Evolutionary conservation across 768 basidiomycete species (phyloP).

Genomic region (Phlegmacium glaucopus): DNA sequence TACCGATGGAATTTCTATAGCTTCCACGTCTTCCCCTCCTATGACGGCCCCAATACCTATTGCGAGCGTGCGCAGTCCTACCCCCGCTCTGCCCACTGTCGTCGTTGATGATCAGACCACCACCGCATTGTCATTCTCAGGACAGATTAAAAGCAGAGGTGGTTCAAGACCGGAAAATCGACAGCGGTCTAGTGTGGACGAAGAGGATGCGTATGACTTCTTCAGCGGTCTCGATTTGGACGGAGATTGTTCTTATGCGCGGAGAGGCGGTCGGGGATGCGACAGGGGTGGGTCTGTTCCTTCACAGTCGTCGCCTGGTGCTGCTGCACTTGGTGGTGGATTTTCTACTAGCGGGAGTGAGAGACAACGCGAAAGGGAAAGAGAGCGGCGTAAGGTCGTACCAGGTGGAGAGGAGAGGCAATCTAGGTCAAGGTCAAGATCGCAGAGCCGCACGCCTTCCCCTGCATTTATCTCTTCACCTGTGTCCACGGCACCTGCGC

Average conservation of each 20-base stretch:
- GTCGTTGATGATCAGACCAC: slow-evolving; percentile 7
- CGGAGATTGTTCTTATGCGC: slow-evolving; percentile 39
- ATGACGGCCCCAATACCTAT: neutral
- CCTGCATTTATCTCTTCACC: slow-evolving; percentile 23
- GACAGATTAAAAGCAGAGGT: slow-evolving; percentile 15
- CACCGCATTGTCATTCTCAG: neutral
- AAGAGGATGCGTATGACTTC: slow-evolving; percentile 51
- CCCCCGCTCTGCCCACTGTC: slow-evolving; percentile 2
- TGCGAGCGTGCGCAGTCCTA: neutral
- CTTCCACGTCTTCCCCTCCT: neutral
- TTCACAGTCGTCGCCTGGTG: neutral
- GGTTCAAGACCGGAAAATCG: slow-evolving; percentile 11
- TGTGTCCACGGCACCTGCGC: neutral
- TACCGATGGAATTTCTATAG: neutral
- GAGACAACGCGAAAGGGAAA: slow-evolving; percentile 9
- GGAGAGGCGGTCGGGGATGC: slow-evolving; percentile 19
- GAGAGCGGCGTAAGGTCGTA: slow-evolving; percentile 8
- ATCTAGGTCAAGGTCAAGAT: slow-evolving; percentile 19
- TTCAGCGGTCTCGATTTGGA: slow-evolving; percentile 58
- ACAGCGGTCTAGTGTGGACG: slow-evolving; percentile 8
- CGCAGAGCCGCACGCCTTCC: slow-evolving; percentile 27
- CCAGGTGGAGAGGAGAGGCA: slow-evolving; percentile 17
- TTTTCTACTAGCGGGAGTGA: neutral
- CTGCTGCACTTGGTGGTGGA: neutral
- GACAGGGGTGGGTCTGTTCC: slow-evolving; percentile 2